Base-by-base conservation (phyloP, 2,329 filamentous ascomycete species). In the Claviceps maximensis region DNA sequence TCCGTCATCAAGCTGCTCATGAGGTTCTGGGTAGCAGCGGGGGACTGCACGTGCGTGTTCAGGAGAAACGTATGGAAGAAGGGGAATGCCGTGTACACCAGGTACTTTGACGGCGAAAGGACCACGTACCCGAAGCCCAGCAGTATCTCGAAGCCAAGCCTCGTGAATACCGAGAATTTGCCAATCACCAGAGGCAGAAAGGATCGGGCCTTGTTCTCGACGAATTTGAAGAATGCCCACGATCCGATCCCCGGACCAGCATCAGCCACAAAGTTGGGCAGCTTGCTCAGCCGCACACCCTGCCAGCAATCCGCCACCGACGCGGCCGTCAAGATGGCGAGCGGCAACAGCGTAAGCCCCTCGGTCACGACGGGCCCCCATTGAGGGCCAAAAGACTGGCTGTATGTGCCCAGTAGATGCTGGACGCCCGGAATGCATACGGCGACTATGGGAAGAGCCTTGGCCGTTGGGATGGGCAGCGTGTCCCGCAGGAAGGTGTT, bases 301-400 rank as follows among this genome's bases (percentile, higher is more conserved):
- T 89, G 84, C 45, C 90, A 70, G 41, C 82, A 69, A 50, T 82
- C 79, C 1, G 83, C 83, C 4, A 82, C 79, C 54, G 76, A 78
- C 29, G 81, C 77, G 4, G 82, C 74, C 2, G 82, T 79, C n/a
- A 87, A 62, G n/a, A 78, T 65, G 12, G 85, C 68, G 29, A 89
- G 65, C 1, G 86, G 86, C 52, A 86, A 81, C 61, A 89, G 80
- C 1, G 87, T 90, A 33, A 89, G 62, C 1, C 74, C 65, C 64
- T 95, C 89, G 0, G 85, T 90, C 52, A 88, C 65, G 7, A 89
- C 63, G 1, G 93, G 90, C 0, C 91, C 93, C 63, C 79, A 79
- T 8, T 76, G 71, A 17, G 83, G 81, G 0, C 87, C 87, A 21
- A 95, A 69, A 9, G 69, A 60, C 4, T 72, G 74, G 67, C 87